Conservation (phyloP, 2,329 filamentous ascomycete genomes). For the Stachybotrys echinatus region DNA sequence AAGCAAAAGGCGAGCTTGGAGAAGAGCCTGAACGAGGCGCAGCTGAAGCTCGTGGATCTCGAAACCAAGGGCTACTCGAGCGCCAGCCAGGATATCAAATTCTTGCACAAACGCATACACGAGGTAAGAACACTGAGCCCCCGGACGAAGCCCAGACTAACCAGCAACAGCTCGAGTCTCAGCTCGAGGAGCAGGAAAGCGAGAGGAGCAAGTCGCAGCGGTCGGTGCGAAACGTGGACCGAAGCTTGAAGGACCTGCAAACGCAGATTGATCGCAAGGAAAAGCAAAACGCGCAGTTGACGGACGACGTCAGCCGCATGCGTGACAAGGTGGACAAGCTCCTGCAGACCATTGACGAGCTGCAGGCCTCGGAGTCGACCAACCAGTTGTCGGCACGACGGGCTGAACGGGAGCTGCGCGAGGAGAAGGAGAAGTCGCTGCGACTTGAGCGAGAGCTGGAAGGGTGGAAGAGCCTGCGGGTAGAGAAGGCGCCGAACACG, state of each 20-base stretch:
- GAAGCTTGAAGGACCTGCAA: constrained; percentile 88
- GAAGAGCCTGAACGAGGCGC: constrained; percentile 84
- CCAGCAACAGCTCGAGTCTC: constrained; percentile 67
- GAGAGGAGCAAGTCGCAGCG: constrained; percentile 77
- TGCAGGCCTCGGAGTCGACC: constrained; percentile 80
- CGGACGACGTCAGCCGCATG: constrained; percentile 77
- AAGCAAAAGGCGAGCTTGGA: constrained; percentile 87
- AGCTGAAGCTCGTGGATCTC: constrained; percentile 83
- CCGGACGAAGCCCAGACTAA: constrained; percentile 5
- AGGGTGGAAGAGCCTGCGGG: constrained; percentile 70
- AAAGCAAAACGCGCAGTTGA: constrained; percentile 74
- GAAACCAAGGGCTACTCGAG: constrained; percentile 97
- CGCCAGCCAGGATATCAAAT: constrained; percentile 90
- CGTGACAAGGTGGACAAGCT: constrained; percentile 90
- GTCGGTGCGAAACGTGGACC: constrained; percentile 86
- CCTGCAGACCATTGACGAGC: constrained; percentile 85
- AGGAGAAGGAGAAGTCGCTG: constrained; percentile 77
- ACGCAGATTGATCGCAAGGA: constrained; percentile 89
- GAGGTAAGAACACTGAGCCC: constrained; percentile 60
- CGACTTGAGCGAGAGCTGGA: constrained; percentile 86
- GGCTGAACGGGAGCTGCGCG: constrained; percentile 82
- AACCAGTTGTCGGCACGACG: constrained; percentile 77
- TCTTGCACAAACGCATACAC: constrained; percentile 89
- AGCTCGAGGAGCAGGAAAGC: constrained; percentile 77
- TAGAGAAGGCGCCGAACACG: constrained; percentile 51